phyloP scores from a whole-genome alignment of 495 filamentous ascomycete species.

The Daldinia caldariorum region DNA sequence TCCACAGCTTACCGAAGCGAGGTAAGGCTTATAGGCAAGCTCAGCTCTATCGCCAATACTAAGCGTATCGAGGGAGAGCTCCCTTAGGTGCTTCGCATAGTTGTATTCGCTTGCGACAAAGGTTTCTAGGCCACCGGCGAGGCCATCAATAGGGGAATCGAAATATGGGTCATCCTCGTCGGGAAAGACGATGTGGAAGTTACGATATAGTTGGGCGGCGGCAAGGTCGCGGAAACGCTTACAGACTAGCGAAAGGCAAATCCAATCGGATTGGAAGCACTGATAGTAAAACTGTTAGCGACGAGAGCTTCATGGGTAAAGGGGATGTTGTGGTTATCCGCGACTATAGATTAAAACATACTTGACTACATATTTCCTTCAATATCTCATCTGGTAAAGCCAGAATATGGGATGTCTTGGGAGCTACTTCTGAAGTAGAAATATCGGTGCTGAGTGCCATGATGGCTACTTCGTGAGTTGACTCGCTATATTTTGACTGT shows the following conservation, averaged over 20 bases:
- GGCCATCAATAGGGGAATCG: slow-evolving; percentile 59
- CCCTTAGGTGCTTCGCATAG: slow-evolving; percentile 65
- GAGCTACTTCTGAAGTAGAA: not conserved
- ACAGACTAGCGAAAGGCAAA: slow-evolving; percentile 64
- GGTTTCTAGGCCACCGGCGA: slow-evolving; percentile 66
- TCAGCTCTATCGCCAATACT: slow-evolving; percentile 58
- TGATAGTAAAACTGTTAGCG: slow-evolving; percentile 37
- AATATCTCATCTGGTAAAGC: slow-evolving; percentile 62
- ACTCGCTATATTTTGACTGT: not conserved
- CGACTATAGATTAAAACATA: slow-evolving; percentile 36
- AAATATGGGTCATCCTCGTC: slow-evolving; percentile 61
- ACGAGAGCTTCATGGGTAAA: not conserved
- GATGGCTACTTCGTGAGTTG: not conserved
- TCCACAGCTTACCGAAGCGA: slow-evolving; percentile 60
- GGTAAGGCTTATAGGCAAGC: slow-evolving; percentile 57
- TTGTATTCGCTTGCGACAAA: slow-evolving; percentile 68
- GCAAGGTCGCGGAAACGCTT: slow-evolving; percentile 65
- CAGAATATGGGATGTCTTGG: slow-evolving; percentile 46
- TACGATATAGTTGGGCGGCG: slow-evolving; percentile 65
- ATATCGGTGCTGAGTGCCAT: slow-evolving; percentile 14
- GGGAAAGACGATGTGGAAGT: slow-evolving; percentile 65
- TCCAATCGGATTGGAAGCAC: slow-evolving; percentile 59
- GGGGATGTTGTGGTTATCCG: not conserved
- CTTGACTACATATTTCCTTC: slow-evolving; percentile 61
- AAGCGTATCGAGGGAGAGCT: slow-evolving; percentile 61